These are phyloP conservation scores for Phytophthora lateralis DNA, from an alignment of 352 stramenopile genomes.

Conservation along the genomic window DNA sequence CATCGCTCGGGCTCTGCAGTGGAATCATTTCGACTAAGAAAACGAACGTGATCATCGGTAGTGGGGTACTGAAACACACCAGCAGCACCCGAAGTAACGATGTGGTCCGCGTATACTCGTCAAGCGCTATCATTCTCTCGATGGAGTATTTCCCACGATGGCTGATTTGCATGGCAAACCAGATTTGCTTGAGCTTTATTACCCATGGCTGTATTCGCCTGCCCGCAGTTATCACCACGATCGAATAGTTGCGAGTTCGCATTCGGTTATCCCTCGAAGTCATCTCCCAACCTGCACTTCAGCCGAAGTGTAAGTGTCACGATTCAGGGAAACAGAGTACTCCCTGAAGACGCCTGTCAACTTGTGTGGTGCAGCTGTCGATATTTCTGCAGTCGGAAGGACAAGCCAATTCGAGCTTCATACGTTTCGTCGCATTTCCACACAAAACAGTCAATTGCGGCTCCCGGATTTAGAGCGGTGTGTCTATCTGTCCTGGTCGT, in stretches of 20 bases:
- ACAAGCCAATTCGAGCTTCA: not conserved
- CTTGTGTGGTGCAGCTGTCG: not conserved
- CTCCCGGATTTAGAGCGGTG: not conserved
- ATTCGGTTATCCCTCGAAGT: not conserved
- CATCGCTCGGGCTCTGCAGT: slow-evolving; percentile 15
- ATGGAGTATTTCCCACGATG: slow-evolving; percentile 31
- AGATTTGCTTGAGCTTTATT: slow-evolving; percentile 12
- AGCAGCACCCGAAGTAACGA: slow-evolving; percentile 5
- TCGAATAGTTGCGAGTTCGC: slow-evolving; percentile 5
- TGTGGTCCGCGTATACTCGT: slow-evolving; percentile 12
- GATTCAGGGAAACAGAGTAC: not conserved
- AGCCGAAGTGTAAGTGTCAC: not conserved
- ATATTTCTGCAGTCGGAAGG: not conserved
- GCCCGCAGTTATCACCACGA: not conserved
- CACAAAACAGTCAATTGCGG: not conserved
- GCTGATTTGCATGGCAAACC: slow-evolving; percentile 28
- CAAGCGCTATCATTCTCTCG: slow-evolving; percentile 21
- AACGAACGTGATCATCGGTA: slow-evolving; percentile 13
- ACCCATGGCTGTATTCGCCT: slow-evolving; percentile 5
- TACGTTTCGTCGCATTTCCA: slow-evolving; percentile 1
- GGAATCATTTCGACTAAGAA: slow-evolving; percentile 17
- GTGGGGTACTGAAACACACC: slow-evolving; percentile 15
- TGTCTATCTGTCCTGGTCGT: slow-evolving; percentile 2
- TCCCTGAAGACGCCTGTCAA: not conserved
- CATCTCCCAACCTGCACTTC: not conserved